phyloP scores from a whole-genome alignment of 257 asterid species.

The Nicotiana tomentosiformis region DNA sequence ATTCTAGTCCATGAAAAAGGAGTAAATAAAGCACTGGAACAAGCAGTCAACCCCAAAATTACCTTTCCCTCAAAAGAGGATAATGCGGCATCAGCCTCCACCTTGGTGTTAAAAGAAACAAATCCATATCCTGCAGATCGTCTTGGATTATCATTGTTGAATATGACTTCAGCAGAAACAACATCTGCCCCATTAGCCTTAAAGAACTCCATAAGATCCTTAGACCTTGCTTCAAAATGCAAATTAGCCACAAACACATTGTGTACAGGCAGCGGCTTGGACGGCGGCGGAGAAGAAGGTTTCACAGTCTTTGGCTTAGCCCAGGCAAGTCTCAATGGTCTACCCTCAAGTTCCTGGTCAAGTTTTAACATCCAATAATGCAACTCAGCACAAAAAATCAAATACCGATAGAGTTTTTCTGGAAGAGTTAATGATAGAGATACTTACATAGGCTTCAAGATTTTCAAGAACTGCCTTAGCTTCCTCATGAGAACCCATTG shows the following conservation, averaged over 20 bases:
- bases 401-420: not conserved
- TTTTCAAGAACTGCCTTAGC: slow-evolving; percentile 57
- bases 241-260: slow-evolving; percentile 71
- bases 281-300: slow-evolving; percentile 28
- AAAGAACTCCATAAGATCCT: slow-evolving; percentile 77
- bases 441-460: slow-evolving; percentile 61
- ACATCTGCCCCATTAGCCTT: slow-evolving; percentile 48
- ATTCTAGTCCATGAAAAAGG: not conserved
- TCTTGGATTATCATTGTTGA: slow-evolving; percentile 51
- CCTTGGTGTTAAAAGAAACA: slow-evolving; percentile 71
- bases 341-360: slow-evolving; percentile 68
- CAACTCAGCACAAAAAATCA: not conserved
- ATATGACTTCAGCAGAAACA: slow-evolving; percentile 79
- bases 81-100: slow-evolving; percentile 69
- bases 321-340: slow-evolving; percentile 73
- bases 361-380: not conserved
- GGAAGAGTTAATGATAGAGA: not conserved
- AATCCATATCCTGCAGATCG: slow-evolving; percentile 88
- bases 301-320: slow-evolving; percentile 61
- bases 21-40: not conserved
- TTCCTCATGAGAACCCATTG: slow-evolving; percentile 85
- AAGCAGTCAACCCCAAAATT: slow-evolving; percentile 7
- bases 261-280: slow-evolving; percentile 56
- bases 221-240: slow-evolving; percentile 59
- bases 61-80: slow-evolving; percentile 70